Evolutionary conservation across 2,329 filamentous ascomycete species (phyloP), one percentile per base, ranked within the genome.

Genomic region (Uncinocarpus reesii): DNA sequence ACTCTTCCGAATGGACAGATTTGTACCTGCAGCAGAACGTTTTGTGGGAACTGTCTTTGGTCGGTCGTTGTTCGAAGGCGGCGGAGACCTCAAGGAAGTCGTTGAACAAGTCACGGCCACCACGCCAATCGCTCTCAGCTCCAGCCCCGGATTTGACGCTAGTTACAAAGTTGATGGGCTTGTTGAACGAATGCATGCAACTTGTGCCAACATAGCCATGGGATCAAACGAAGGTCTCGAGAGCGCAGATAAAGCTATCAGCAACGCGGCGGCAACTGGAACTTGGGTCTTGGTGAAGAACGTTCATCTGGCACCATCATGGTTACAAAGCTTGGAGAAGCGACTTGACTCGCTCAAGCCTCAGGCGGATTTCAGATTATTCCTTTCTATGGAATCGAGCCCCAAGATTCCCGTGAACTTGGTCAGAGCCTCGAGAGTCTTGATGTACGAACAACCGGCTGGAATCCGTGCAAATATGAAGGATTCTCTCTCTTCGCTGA

Each of bases 201-300:
- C 79, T 47, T 98, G 92, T 70, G 89, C 88, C 51, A 95, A 95
- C 66, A 95, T 98, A 62, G 93, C 93, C 58, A 98, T 98, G 92
- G 92, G 92, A 61, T 96, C 92, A 38, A 93, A 93, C 61, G 92
- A 98, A 73, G 86, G 88, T 63, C 74, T 93, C 15, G 81, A 89
- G 50, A 92, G 82, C 53, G 92, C 92, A 15, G 92, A 98, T 73
- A 95, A 95, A 68, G 92, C 93, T 24, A 88, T 98, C 61, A 85
- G 80, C 67, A 87, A 88, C 59, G 92, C 92, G 7, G 90, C 92
- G 4, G 86, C 93, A 49, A 84, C 83, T 13, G 92, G 92, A 56
- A 87, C 82, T 21, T 98, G 92, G 92, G 93, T 98, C 7, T 77
- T 98, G 52, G 82, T 98, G 76, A 98, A 98, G 79, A 98, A 98